Base-by-base conservation (phyloP, 257 asterid genomes). In the Solanum lycopersicoides region DNA sequence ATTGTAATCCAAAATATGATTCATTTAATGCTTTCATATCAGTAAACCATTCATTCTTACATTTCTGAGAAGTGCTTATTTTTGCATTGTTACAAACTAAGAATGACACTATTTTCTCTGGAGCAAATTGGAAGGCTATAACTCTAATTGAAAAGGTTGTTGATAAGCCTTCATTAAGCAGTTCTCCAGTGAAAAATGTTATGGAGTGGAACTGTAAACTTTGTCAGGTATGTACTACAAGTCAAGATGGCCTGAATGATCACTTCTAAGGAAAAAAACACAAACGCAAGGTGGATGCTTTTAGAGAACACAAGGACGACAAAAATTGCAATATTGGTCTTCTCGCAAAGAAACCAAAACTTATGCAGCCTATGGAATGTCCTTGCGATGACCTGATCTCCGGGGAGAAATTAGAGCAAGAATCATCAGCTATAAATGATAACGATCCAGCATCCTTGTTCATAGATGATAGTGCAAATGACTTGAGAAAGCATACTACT, bases 221-320 rank as follows among this genome's bases (percentile, higher is more conserved):
- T 65, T 95, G 96, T 86, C 90, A 92, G 39, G 91, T 91, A 66
- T 88, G 83, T 25, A 79, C 91, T 83, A 77, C 89, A 34, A 90
- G 86, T 12, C 89, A 94, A 86, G 83, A 4, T 12, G 89, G 37
- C 41, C 82, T 94, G 75, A 87, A 88, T 3, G 89, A 83, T 3
- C 98, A 93, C 89, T 71, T 92, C 5, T 16, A 18, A 66, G 96
- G 96, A 72, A 95, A 89, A 91, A 93, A 90, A 74, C 98, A 94
- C 92, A 92, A 93, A 86, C 30, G 88, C 4, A 94, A 89, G 88
- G 94, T 88, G 89, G 92, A 92, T 25, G 89, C 89, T 35, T 68
- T 86, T 72, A 83, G 72, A 80, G 88, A 88, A 41, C 86, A 44
- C 71, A 89, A 20, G 8, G 45, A 83, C 3, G 90, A 88, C 1